Base-by-base conservation (phyloP, 2,329 filamentous ascomycete genomes). In the Penicillium sp. region DNA sequence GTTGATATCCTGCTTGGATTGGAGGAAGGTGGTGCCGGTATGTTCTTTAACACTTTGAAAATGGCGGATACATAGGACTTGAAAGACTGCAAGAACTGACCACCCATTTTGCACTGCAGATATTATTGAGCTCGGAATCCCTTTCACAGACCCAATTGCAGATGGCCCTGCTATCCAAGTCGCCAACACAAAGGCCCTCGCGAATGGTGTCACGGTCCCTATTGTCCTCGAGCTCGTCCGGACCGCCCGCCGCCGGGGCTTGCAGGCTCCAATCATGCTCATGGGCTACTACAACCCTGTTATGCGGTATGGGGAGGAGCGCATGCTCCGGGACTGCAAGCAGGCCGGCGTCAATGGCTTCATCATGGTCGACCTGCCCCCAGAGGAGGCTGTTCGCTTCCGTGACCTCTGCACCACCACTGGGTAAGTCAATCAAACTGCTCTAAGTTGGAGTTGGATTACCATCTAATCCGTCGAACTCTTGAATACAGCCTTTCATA, bases 211-310 rank as follows among this genome's bases (percentile, higher is more conserved):
- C 64, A 96, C 89, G 11, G 90, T 96, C 63, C 82, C 85, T 66
- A 87, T 85, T 54, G 90, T 91, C 15, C 84, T 99, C 42, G 84
- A 90, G 71, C 94, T 96, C 83, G 89, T 97, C 62, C 88, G 89
- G 69, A 86, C 90, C 63, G 92, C 94, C 49, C 85, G 95, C 70
- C 83, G 84, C 68, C 85, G 84, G 63, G 95, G 95, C 43, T 82
- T 98, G 57, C 88, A 84, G 70, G 87, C 89, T 0, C 95, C 95
- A 0, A 86, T 99, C 43, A 80, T 99, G 73, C 85, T 99, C 66
- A 99, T 99, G 95, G 95, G 95, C 71, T 99, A 99, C 85, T 99
- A 96, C 81, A 99, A 99, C 81, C 95, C 95, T 1, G 83, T 98
- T 62, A 82, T 98, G 62, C 91, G 90, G 71, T 99, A 98, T 75